Conservation (phyloP, 2,329 filamentous ascomycete species). For the Parastagonospora nodorum region DNA sequence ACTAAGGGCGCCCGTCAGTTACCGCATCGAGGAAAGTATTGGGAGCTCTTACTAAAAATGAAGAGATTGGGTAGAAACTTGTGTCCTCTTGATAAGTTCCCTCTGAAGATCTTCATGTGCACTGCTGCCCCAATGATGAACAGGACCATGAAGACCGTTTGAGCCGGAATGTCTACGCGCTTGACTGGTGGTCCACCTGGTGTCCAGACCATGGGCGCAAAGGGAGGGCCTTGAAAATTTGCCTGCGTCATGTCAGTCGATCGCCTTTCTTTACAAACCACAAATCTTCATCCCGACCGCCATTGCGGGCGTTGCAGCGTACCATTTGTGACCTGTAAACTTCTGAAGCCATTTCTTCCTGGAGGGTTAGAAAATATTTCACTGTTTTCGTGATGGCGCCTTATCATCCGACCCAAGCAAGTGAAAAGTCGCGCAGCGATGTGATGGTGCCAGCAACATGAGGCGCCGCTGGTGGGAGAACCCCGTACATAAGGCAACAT, state of each 20-base stretch:
- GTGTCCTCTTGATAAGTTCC: slow-evolving; percentile 45
- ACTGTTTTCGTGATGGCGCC: too few relatives aligned
- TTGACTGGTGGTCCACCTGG: slow-evolving; percentile 47
- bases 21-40: neutral
- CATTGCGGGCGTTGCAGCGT: neutral
- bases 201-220: slow-evolving; percentile 34
- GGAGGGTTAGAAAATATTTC: too few relatives aligned
- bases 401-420: neutral
- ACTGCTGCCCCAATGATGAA: slow-evolving; percentile 46
- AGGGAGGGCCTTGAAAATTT: slow-evolving; percentile 31
- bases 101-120: slow-evolving; percentile 51
- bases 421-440: neutral
- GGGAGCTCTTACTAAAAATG: slow-evolving; percentile 42
- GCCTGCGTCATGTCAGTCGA: slow-evolving; percentile 18
- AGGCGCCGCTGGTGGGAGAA: neutral
- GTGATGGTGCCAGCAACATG: neutral
- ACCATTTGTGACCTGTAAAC: neutral
- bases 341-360: neutral
- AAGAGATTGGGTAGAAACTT: slow-evolving; percentile 49
- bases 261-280: neutral
- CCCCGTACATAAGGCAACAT: neutral
- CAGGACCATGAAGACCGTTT: slow-evolving; percentile 49
- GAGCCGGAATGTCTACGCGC: slow-evolving; percentile 48
- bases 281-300: neutral
- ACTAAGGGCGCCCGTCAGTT: slow-evolving; percentile 19